Evolutionary conservation across 345 rosid species (phyloP).

Genomic region (Moringa oleifera): DNA sequence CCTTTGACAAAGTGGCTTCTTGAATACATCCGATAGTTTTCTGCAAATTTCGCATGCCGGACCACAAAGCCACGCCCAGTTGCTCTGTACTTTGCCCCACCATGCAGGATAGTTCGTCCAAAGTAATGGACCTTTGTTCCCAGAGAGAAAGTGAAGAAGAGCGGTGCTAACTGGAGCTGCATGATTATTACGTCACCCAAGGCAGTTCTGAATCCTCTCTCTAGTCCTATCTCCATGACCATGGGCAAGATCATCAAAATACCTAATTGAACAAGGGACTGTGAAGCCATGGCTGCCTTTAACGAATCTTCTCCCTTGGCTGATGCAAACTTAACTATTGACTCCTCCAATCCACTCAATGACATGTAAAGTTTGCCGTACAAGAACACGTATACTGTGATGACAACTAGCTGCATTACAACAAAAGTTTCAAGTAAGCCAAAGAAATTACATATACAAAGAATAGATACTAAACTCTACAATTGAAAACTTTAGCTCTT

Average conservation of each 20-base stretch:
- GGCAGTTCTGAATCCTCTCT: constrained; percentile 93
- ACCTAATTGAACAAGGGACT: constrained; percentile 87
- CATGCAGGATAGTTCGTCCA: constrained; percentile 92
- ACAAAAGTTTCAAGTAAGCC: constrained; percentile 10
- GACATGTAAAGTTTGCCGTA: constrained; percentile 86
- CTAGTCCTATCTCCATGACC: constrained; percentile 98
- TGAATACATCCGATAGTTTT: constrained; percentile 94
- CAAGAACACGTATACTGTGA: constrained; percentile 68
- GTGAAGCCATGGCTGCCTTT: constrained; percentile 90
- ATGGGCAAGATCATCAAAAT: constrained; percentile 78
- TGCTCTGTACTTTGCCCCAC: constrained; percentile 97
- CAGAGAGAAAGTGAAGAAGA: constrained; percentile 94
- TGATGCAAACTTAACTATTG: constrained; percentile 61
- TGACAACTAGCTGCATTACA: constrained; percentile 60
- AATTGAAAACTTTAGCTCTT: neutral
- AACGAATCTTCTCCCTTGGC: constrained; percentile 66
- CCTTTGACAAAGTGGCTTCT: constrained; percentile 96
- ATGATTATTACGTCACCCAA: constrained; percentile 75
- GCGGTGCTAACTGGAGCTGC: constrained; percentile 94
- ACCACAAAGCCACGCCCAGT: constrained; percentile 99
- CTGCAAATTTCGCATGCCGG: constrained; percentile 94
- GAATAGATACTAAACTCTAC: constrained; percentile 2
- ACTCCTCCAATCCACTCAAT: constrained; percentile 82
- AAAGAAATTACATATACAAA: too few relatives aligned
- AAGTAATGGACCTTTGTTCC: constrained; percentile 90